Evolutionary conservation across 495 filamentous ascomycete genomes (phyloP).

Genomic region (Neurospora sp.): DNA sequence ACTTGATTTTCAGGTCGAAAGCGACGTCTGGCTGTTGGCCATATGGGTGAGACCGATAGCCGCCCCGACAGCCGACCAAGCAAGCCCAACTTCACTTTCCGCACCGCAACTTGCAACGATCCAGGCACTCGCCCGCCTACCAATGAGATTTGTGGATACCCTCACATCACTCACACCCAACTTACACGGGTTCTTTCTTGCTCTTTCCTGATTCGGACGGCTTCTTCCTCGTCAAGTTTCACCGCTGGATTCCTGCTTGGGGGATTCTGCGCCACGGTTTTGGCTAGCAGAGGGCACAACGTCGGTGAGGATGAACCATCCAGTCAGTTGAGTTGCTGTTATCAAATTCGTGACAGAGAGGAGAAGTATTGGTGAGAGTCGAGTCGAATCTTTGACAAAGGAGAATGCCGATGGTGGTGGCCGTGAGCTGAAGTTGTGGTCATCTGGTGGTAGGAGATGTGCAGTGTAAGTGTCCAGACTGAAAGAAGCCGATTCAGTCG

Average conservation of each 20-base stretch:
- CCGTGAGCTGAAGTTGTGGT: background rate
- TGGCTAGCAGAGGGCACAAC: background rate
- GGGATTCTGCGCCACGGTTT: background rate
- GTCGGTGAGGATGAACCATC: background rate
- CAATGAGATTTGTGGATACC: background rate
- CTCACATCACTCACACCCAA: background rate
- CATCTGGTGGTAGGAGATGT: background rate
- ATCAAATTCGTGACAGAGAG: background rate
- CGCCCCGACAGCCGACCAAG: background rate
- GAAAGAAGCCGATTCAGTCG: no score
- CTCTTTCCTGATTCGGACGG: background rate
- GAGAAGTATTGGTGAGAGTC: background rate
- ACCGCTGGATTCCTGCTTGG: background rate
- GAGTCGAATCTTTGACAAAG: background rate
- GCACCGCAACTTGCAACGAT: background rate
- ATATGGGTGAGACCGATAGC: background rate
- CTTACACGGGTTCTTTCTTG: background rate
- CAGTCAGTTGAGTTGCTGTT: background rate
- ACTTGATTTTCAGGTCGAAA: no score
- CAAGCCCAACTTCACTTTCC: background rate
- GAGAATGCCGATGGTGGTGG: background rate
- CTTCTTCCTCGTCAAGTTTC: background rate
- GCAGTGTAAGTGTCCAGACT: background rate
- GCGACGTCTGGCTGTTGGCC: no score
- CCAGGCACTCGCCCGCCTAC: background rate